These are phyloP conservation scores for Cyberlindnera veronae DNA, from an alignment of 805 yeast genomes.

Conservation along the genomic window DNA sequence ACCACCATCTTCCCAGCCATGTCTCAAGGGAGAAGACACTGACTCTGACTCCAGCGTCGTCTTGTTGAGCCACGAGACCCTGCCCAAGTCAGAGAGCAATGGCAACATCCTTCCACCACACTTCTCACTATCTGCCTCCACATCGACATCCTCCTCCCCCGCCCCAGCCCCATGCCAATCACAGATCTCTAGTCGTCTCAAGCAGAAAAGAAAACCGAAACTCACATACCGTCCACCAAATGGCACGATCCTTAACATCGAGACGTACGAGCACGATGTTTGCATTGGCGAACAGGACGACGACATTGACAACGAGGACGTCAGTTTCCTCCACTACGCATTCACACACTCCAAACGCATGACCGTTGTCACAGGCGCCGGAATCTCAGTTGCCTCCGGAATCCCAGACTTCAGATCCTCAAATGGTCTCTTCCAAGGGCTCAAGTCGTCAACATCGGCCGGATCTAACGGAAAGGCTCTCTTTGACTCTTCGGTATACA, in stretches of 20 bases:
- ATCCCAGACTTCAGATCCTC: constrained; percentile 86
- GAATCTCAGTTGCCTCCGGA: constrained; percentile 86
- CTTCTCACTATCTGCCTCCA: background rate
- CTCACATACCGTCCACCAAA: constrained; percentile 43
- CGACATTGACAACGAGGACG: constrained; percentile 35
- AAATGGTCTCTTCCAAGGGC: constrained; percentile 65
- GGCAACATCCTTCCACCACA: background rate
- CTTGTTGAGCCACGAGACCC: constrained; percentile 1
- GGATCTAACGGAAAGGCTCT: constrained; percentile 57
- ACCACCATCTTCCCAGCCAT: constrained; percentile 27
- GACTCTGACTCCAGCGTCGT: background rate
- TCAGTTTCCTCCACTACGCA: constrained; percentile 50
- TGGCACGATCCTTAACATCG: constrained; percentile 42
- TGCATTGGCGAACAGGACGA: constrained; percentile 33
- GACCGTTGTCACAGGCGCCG: constrained; percentile 82
- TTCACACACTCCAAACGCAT: constrained; percentile 52
- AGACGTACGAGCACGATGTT: constrained; percentile 20
- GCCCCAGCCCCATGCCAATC: background rate
- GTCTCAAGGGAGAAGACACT: constrained; percentile 2
- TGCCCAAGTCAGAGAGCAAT: background rate
- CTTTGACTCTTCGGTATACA: constrained; percentile 76
- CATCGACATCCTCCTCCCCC: background rate
- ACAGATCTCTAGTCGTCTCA: background rate
- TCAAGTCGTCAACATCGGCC: constrained; percentile 37
- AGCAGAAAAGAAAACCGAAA: constrained; percentile 39